phyloP scores from a whole-genome alignment of 371 early-diverging fungal genomes.

The Apophysomyces variabilis region DNA sequence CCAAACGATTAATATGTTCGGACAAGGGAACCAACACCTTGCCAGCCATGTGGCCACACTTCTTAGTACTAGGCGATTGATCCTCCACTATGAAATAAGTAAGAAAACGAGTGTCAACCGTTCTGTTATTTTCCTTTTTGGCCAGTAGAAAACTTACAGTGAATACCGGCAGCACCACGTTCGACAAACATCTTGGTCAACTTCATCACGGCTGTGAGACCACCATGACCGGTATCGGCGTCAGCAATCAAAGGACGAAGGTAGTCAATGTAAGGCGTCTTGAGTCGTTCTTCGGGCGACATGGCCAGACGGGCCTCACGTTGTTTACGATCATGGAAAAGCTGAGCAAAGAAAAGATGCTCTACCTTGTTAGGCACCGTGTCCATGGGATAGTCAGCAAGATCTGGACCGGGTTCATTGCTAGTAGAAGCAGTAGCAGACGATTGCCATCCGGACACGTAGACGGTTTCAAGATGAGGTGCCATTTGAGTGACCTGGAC shows the following conservation, averaged over 20 bases:
- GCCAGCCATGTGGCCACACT: constrained; percentile 99
- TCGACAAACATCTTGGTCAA: constrained; percentile 95
- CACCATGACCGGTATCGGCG: constrained; percentile 98
- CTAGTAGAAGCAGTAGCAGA: constrained; percentile 96
- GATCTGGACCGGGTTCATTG: constrained; percentile 99
- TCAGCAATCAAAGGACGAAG: constrained; percentile 97
- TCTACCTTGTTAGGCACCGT: constrained; percentile 99
- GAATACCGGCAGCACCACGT: constrained; percentile 93
- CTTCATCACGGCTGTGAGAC: constrained; percentile 93
- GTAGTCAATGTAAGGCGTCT: constrained; percentile 85
- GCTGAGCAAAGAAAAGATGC: constrained; percentile 97
- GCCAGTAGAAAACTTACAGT: constrained; percentile 42
- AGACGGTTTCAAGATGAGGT: constrained; percentile 95
- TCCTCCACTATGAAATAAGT: constrained; percentile 75
- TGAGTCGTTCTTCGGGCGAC: constrained; percentile 71
- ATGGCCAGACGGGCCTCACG: constrained; percentile 84
- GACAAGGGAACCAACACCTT: constrained; percentile 97
- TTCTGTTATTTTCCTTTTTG: background rate
- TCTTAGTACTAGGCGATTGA: constrained; percentile 95
- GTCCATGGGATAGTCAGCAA: constrained; percentile 99
- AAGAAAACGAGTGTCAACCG: background rate
- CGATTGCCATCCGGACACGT: constrained; percentile 99
- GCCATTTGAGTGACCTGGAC: constrained; percentile 97
- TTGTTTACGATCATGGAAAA: constrained; percentile 98
- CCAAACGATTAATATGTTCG: constrained; percentile 97